These are phyloP conservation scores for Westerdykella sp. DNA, from an alignment of 2,329 filamentous ascomycete species.

Conservation along the genomic window DNA sequence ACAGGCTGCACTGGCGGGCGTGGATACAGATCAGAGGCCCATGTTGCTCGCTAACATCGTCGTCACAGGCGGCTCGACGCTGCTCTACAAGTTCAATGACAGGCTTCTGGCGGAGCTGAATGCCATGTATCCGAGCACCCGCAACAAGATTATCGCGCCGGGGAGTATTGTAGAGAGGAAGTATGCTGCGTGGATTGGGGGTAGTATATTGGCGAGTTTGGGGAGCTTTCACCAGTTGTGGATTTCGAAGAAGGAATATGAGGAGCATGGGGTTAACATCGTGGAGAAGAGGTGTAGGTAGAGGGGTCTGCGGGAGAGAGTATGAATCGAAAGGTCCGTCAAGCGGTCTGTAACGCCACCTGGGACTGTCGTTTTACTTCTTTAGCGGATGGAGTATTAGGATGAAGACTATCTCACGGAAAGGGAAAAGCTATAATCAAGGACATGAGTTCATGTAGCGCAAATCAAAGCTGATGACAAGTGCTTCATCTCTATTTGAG, in stretches of 20 bases:
- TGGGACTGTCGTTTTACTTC: too few species aligned
- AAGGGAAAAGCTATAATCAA: too few species aligned
- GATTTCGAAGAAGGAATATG: slow-evolving; percentile 96
- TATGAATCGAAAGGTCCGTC: too few species aligned
- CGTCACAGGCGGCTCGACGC: slow-evolving; percentile 78
- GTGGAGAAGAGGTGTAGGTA: slow-evolving; percentile 96
- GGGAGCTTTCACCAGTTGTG: slow-evolving; percentile 99
- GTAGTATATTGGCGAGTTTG: slow-evolving; percentile 88
- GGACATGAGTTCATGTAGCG: too few species aligned
- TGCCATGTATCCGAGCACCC: slow-evolving; percentile 72
- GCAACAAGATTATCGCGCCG: slow-evolving; percentile 82
- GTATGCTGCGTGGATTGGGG: slow-evolving; percentile 93
- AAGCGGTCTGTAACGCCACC: too few species aligned
- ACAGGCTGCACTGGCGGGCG: slow-evolving; percentile 65
- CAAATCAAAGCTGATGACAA: too few species aligned
- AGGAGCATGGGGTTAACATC: slow-evolving; percentile 84
- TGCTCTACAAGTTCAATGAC: slow-evolving; percentile 89
- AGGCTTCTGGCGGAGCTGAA: slow-evolving; percentile 79
- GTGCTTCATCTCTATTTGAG: too few species aligned
- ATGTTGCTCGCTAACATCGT: slow-evolving; percentile 84
- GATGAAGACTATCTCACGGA: too few species aligned
- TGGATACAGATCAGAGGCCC: slow-evolving; percentile 83
- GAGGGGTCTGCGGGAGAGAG: background rate
- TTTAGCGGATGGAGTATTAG: too few species aligned
- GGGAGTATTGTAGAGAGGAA: slow-evolving; percentile 81